Conservation (phyloP, 2,329 filamentous ascomycete species). For the Cercospora nicotianae region DNA sequence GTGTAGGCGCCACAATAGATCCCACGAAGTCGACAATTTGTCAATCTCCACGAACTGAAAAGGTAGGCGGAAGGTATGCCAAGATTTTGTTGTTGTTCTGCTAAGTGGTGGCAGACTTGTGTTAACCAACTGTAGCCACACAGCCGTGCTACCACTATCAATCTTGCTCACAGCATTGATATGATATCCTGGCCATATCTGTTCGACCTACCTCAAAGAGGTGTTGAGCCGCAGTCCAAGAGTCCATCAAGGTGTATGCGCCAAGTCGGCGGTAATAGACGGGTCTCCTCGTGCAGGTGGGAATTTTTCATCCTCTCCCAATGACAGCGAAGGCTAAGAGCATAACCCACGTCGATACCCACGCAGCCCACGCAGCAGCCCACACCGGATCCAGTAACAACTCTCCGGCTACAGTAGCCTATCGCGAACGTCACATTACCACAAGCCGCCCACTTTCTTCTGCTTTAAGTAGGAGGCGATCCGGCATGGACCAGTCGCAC, state of each 20-base stretch:
- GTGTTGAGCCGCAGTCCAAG: not conserved
- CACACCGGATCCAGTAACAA: not conserved
- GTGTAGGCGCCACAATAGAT: not conserved
- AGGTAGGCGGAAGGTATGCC: not conserved
- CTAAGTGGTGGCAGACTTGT: not conserved
- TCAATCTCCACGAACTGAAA: not conserved
- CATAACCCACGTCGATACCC: slow-evolving; percentile 9
- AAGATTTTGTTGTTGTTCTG: not conserved
- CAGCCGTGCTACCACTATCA: not conserved
- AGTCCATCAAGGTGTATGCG: slow-evolving; percentile 8
- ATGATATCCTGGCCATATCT: not conserved
- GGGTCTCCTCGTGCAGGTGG: not conserved
- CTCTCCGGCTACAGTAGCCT: not conserved
- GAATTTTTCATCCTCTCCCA: slow-evolving; percentile 3
- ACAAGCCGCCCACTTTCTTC: not conserved
- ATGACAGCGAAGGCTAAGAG: slow-evolving; percentile 5
- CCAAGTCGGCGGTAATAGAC: slow-evolving; percentile 11
- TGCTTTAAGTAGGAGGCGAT: slow-evolving; percentile 6
- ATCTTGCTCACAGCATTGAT: not conserved
- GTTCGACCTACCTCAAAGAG: not conserved
- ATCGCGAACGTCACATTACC: not conserved
- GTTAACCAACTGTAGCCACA: not conserved
- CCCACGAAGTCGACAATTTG: not conserved
- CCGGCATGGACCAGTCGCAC: slow-evolving; percentile 10
- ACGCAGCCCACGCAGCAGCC: slow-evolving; percentile 1